Base-by-base conservation (phyloP, 169 alveolate genomes). In the Theileria orientalis region DNA sequence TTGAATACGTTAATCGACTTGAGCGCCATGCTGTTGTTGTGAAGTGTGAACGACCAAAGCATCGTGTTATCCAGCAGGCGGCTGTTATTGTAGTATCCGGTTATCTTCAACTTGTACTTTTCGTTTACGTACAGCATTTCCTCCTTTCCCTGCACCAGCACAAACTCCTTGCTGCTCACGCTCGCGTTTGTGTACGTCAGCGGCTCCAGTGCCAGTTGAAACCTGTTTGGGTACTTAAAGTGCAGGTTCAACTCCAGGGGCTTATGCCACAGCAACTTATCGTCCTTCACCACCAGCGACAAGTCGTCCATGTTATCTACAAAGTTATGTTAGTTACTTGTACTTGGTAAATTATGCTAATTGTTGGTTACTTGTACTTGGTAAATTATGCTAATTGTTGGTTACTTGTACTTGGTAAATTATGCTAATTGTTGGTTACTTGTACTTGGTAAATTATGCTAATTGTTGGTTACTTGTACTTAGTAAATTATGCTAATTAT, bases 101-200 rank as follows among this genome's bases (percentile, higher is more conserved):
- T 23, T 25, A 23, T 6, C 25, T 32, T 25, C 66, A 56, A 37
- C 21, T 56, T 30, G 21, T 27, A 56, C 66, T 56, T 56, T 56
- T 56, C 66, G 21, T 56, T 40, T 23, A 56, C 32, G 21, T 29
- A 56, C 66, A 56, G 23, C 66, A 56, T 13, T n/a, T 56, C 46
- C 37, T 56, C 66, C 37, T 25, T 19, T 40, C 37, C 37, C 66
- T n/a, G 14, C 44, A 37, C 44, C 25, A 49, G n/a, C 25, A 21
- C 13, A 8, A 49, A 9, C 25, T 49, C 25, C 29, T 29, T n/a
- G 60, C 19, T 49, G 0, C 29, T 49, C 25, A 11, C 7, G 7
- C 19, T 49, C 19, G 37, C 66, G 14, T 32, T 32, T 56, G 2
- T 32, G 1, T 23, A 23, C 13, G 21, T 13, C 3, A 56, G 6